A percentile compares a stretch with the other conserved stretches of the same genome.
phyloP scores from a whole-genome alignment of 352 stramenopile species.

The Phytopythium oedochilum region DNA sequence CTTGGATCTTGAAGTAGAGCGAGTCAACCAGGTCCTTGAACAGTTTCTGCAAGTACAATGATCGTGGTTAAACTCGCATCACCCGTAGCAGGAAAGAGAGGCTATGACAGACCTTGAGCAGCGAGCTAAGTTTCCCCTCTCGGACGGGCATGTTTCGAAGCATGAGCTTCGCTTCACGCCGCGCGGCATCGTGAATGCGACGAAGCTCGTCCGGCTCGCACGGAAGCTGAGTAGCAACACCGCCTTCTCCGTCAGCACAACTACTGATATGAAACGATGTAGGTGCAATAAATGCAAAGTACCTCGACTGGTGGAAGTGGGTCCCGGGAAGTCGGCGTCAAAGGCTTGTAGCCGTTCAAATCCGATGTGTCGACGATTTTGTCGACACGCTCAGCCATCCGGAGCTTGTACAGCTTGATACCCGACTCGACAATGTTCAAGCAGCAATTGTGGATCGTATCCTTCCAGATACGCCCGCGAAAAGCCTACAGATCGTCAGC shows the following conservation, averaged over 20 bases:
- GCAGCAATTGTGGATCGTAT: constrained; percentile 78
- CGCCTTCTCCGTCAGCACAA: not conserved
- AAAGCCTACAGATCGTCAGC: constrained; percentile 53
- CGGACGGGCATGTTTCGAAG: constrained; percentile 65
- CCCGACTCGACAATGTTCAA: constrained; percentile 75
- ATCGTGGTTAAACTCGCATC: too few species aligned
- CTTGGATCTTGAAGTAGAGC: constrained; percentile 53
- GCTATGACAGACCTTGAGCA: constrained; percentile 52
- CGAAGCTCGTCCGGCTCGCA: constrained; percentile 52
- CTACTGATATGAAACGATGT: not conserved
- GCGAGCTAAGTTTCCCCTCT: constrained; percentile 51
- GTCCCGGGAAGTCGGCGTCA: constrained; percentile 22
- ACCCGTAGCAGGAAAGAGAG: too few species aligned
- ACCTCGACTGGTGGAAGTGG: constrained; percentile 36
- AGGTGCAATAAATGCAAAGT: not conserved
- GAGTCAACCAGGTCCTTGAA: constrained; percentile 74
- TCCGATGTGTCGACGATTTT: constrained; percentile 73
- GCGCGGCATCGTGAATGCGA: constrained; percentile 41
- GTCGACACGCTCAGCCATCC: constrained; percentile 60
- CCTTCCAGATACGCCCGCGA: constrained; percentile 60
- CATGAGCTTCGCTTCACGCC: constrained; percentile 39
- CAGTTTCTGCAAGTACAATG: constrained; percentile 48
- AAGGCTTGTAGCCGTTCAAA: constrained; percentile 45
- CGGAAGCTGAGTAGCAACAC: constrained; percentile 34
- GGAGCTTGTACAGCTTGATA: constrained; percentile 76